Conservation (phyloP, 1,139 yeast genomes). For the Pichiaceae sp. region DNA sequence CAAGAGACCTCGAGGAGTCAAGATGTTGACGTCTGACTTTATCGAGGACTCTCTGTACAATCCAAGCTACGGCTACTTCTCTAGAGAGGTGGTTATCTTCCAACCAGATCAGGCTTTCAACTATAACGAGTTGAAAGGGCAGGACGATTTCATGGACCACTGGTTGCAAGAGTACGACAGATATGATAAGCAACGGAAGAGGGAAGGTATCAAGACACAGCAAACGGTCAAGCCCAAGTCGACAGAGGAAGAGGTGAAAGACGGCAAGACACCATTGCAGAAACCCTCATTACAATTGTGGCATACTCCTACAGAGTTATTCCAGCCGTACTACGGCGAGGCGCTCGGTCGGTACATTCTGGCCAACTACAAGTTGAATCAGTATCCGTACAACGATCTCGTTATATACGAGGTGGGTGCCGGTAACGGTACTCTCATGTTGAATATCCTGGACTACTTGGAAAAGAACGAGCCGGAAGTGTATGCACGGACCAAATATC, state of each 20-base stretch:
- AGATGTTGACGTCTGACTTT: conserved; percentile 70
- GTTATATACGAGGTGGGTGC: conserved; percentile 85
- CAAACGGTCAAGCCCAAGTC: not conserved
- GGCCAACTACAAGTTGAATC: conserved; percentile 57
- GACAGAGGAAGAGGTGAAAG: conserved; percentile 3
- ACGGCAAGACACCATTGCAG: conserved; percentile 8
- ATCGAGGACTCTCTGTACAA: conserved; percentile 82
- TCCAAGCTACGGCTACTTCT: conserved; percentile 74
- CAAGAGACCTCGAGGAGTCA: conserved; percentile 50
- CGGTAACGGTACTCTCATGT: conserved; percentile 84
- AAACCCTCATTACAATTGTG: conserved; percentile 59
- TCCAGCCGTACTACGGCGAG: conserved; percentile 78
- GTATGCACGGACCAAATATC: conserved; percentile 58
- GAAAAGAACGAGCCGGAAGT: conserved; percentile 61
- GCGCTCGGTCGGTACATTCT: conserved; percentile 70
- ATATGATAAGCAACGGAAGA: conserved; percentile 32
- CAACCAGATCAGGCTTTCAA: conserved; percentile 55
- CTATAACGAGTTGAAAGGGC: conserved; percentile 48
- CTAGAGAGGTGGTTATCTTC: conserved; percentile 71
- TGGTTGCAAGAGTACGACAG: conserved; percentile 64
- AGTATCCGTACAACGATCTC: conserved; percentile 59
- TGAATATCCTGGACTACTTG: conserved; percentile 64
- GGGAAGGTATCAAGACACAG: conserved; percentile 2
- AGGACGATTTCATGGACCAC: conserved; percentile 59
- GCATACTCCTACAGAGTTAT: conserved; percentile 88